These are phyloP conservation scores for Telopea speciosissima DNA, from an alignment of 177 flowering plant species.

Conservation along the genomic window DNA sequence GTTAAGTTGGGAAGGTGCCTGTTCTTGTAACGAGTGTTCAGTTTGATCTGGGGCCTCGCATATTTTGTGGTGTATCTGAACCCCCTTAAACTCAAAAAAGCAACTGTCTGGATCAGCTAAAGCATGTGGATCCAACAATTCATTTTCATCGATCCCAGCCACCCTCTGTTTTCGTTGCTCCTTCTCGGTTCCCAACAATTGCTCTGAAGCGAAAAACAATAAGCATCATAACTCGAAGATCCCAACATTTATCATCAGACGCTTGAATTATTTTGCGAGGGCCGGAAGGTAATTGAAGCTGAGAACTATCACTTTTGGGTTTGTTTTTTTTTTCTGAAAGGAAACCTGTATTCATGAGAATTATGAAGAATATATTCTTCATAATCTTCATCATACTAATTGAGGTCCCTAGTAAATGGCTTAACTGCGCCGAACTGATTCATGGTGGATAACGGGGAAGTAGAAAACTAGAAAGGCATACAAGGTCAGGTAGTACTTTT, in stretches of 20 bases:
- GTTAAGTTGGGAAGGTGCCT: conserved; percentile 18
- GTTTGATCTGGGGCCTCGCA: conserved; percentile 29
- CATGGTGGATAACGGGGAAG: too few relatives aligned
- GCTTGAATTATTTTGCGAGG: too few relatives aligned
- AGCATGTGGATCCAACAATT: conserved; percentile 53
- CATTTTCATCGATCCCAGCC: conserved; percentile 87
- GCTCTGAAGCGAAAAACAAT: conserved; percentile 27
- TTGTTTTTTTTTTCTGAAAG: too few relatives aligned
- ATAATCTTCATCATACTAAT: too few relatives aligned
- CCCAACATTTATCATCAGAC: neutral
- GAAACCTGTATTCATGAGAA: too few relatives aligned
- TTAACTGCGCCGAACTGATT: too few relatives aligned
- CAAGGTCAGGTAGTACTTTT: too few relatives aligned
- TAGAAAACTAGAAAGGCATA: too few relatives aligned
- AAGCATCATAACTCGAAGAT: neutral
- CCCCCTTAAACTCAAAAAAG: conserved; percentile 72
- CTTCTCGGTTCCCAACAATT: conserved; percentile 23
- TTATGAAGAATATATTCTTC: neutral
- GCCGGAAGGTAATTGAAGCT: too few relatives aligned
- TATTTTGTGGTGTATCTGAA: conserved; percentile 71
- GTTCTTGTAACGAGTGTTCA: conserved; percentile 15
- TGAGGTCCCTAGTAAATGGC: too few relatives aligned
- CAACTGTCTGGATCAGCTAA: conserved; percentile 85
- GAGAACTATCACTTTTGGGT: too few relatives aligned
- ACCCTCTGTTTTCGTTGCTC: conserved; percentile 33